Base-by-base conservation (phyloP, 805 yeast genomes). In the Kazachstania psychrophila region DNA sequence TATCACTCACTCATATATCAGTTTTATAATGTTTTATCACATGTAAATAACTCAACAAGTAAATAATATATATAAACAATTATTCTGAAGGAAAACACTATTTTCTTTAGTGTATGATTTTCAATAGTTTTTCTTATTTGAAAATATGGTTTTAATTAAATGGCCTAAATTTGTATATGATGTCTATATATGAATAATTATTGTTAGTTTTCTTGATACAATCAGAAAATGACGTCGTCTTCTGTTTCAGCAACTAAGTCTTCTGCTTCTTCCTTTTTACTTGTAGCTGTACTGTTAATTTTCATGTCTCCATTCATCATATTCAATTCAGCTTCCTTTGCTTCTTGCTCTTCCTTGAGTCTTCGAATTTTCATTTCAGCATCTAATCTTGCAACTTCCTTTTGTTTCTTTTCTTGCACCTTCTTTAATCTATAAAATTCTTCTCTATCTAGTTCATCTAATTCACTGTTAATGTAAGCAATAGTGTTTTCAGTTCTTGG, bases 401-500 rank as follows among this genome's bases (percentile, higher is more conserved):
- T 72, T 63, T 86, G 94, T 62, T 87, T 87, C 78, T 85, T 86
- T 56, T 84, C 94, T 62, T 87, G 95, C 36, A 89, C 96, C 64
- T 89, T 89, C 70, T 92, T 92, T 67, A 89, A 75, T 54, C 98
- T 73, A 67, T 88, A 92, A 58, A 89, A 89, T 65, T 89, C 98
- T 66, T 89, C 98, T 73, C 98, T 82, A 60, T 92, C 97, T 60
- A 92, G 73, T 66, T 89, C 98, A 64, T 92, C 98, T 57, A 89
- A 73, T 63, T 89, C 98, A 23, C 95, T 83, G 62, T 87, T 88
- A 69, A 89, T 89, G 65, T 89, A 77, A 37, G 72, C 66, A 54
- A 89, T 89, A 20, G 98, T 89, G 64, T 89, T 89, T 62, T 92
- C 96, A 2, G 97, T 92, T 64, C 97, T 76, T 49, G 98, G 98